Evolutionary conservation across 2,329 filamentous ascomycete species (phyloP), one percentile per base, ranked within the genome.

Genomic region (Allantophomopsis lycopodina): DNA sequence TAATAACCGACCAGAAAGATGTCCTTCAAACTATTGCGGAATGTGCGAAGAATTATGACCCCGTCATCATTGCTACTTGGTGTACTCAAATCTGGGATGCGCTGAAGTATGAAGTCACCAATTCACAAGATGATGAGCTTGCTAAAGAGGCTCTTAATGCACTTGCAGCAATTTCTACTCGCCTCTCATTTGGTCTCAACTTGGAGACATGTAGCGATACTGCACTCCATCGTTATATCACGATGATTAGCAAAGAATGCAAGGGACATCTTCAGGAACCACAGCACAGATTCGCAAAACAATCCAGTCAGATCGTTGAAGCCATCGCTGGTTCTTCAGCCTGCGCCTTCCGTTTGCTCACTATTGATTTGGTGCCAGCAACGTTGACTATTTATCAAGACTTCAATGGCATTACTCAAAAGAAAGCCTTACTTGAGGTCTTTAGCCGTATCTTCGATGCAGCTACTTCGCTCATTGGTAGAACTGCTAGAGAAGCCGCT

Each of bases 31-130:
- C 45, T 5, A 38, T 45, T 28, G 37, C 28, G 14, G 35, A 37
- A 13, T 43, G 43, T 17, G 21, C 42, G 3, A 13, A 17, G 5
- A 31, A 28, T 8, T 57, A 52, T 36, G 46, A 46, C 1, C 20
- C 37, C 5, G 11, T 38, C n/a, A 47, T 39, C 0, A 32, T 54
- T 11, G 21, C 41, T 2, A 30, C 46, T 18, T 52, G 43, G 42
- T 39, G 47, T 13, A 18, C 36, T 4, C 51, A 52, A 35, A 42
- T 58, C 15, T 58, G 54, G 54, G 49, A 54, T 39, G 41, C 46
- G 2, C 32, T 58, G 13, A 57, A 58, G 39, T 57, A 51, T 37
- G 54, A 57, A 35, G 42, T 58, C 7, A 51, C 51, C 47, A 55
- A 57, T 34, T 50, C 52, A 5, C 47, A 51, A 30, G 51, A 52